Base-by-base conservation (phyloP, 176 grass and related monocot genomes). In the Tillandsia fasciculata region DNA sequence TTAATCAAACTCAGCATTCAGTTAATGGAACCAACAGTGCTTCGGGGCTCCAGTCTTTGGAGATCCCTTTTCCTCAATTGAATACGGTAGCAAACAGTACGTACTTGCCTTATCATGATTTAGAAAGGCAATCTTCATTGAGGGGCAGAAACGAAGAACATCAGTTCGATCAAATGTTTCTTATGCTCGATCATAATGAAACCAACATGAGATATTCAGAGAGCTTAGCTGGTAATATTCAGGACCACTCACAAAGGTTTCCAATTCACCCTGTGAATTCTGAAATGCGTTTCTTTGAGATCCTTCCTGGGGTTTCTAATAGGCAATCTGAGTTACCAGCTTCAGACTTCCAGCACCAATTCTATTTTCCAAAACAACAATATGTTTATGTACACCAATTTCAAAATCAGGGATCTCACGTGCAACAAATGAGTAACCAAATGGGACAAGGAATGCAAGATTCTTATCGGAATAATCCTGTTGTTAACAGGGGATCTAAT, bases 331-430 rank as follows among this genome's bases (percentile, higher is more conserved):
- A 18, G 71, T 15, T 67, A 68, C 20, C 66, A 66, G 67, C 49
- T 78, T 84, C 71, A 66, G 33, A 23, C 52, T 33, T 69, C 14
- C 23, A 61, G 56, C 33, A 53, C 29, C 79, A 78, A 27, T 82
- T 66, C 64, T 91, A 42, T 5, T 42, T 42, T 7, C 33, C 33
- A 42, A 42, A 78, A 17, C 33, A 70, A 63, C 72, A 72, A 64
- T 81, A 76, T 81, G 51, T 66, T 51, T 85, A 78, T 64, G 65
- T 76, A 74, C 83, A 85, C 67, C 63, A 78, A 65, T 72, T 77
- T 26, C 85, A 70, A 68, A 9, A 67, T 71, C 66, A 81, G 53
- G 52, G 53, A 63, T 74, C 64, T 69, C 75, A 87, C 68, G 64
- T 53, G 53, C 61, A 76, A 54, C 76, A 6, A 70, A 65, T 50